Percentiles rank a stretch among this genome's conserved stretches.
Conservation (phyloP, 352 stramenopile genomes). For the Pythium periplocum region DNA sequence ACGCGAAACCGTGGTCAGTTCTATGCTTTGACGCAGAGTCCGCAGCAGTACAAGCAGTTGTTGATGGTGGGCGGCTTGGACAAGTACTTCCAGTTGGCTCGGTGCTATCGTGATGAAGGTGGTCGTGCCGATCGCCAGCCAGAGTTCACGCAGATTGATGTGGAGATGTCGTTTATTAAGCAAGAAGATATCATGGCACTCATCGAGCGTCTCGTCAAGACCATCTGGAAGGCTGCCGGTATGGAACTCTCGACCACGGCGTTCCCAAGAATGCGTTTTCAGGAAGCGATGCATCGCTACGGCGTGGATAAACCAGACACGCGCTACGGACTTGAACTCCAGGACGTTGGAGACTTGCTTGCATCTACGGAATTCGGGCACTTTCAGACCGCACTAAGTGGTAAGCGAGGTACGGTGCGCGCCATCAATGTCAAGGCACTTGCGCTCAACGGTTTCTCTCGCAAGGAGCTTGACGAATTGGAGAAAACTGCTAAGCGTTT, state of each 20-base stretch:
- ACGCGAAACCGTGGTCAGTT: slow-evolving; percentile 63
- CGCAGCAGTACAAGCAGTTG: slow-evolving; percentile 91
- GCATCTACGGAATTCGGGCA: slow-evolving; percentile 29
- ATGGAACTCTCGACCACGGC: slow-evolving; percentile 30
- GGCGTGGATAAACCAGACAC: slow-evolving; percentile 86
- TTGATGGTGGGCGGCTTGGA: slow-evolving; percentile 87
- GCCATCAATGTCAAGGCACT: slow-evolving; percentile 72
- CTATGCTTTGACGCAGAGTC: slow-evolving; percentile 87
- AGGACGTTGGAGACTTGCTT: slow-evolving; percentile 46
- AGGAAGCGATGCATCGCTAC: slow-evolving; percentile 73
- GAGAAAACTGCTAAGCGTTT: slow-evolving; percentile 47
- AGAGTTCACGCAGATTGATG: slow-evolving; percentile 90
- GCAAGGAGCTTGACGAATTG: slow-evolving; percentile 68
- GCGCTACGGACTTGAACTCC: slow-evolving; percentile 65
- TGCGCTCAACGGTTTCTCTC: slow-evolving; percentile 46
- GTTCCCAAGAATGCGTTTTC: slow-evolving; percentile 69
- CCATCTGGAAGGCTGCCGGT: slow-evolving; percentile 50
- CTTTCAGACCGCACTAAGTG: slow-evolving; percentile 34
- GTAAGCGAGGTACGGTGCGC: slow-evolving; percentile 29
- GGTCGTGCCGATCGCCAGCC: slow-evolving; percentile 84
- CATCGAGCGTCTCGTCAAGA: slow-evolving; percentile 67
- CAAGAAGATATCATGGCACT: slow-evolving; percentile 69
- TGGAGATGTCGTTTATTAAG: slow-evolving; percentile 87
- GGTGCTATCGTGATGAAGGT: slow-evolving; percentile 88
- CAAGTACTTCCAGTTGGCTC: slow-evolving; percentile 87